These are phyloP conservation scores for Terfezia claveryi DNA, from an alignment of 495 filamentous ascomycete genomes.

Conservation along the genomic window DNA sequence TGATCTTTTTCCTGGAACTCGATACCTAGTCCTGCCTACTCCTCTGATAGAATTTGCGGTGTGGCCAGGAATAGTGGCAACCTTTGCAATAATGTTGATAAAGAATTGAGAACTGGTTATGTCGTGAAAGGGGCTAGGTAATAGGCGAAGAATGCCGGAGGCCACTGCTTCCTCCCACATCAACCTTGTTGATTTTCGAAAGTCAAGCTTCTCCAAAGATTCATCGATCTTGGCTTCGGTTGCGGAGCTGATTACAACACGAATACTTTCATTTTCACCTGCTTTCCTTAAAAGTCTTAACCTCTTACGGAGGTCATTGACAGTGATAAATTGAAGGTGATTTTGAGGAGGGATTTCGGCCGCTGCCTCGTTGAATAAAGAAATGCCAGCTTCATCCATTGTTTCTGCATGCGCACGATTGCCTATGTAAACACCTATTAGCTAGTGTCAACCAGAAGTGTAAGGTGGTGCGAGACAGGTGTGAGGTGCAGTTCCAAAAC, in stretches of 20 bases:
- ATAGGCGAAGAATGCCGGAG: background rate
- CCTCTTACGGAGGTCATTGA: no score
- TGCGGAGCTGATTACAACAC: background rate
- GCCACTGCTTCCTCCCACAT: background rate
- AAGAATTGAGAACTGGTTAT: background rate
- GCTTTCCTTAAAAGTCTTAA: no score
- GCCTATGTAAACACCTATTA: no score
- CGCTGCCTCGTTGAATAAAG: no score
- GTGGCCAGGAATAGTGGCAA: background rate
- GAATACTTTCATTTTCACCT: no score
- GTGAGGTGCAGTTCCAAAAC: no score
- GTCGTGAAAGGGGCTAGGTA: background rate
- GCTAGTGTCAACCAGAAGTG: no score
- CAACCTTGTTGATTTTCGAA: background rate
- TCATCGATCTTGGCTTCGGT: background rate
- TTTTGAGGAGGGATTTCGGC: no score
- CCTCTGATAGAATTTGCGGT: background rate
- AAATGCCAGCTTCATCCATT: no score
- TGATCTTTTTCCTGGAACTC: background rate
- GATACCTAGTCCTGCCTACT: background rate
- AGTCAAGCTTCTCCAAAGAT: background rate
- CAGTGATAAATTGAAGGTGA: no score
- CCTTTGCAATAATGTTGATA: background rate
- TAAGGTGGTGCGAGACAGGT: no score
- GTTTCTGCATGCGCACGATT: no score